Percentiles rank a stretch among this genome's conserved stretches.
Conservation (phyloP, 345 rosid genomes). For the Cardamine resedifolia region DNA sequence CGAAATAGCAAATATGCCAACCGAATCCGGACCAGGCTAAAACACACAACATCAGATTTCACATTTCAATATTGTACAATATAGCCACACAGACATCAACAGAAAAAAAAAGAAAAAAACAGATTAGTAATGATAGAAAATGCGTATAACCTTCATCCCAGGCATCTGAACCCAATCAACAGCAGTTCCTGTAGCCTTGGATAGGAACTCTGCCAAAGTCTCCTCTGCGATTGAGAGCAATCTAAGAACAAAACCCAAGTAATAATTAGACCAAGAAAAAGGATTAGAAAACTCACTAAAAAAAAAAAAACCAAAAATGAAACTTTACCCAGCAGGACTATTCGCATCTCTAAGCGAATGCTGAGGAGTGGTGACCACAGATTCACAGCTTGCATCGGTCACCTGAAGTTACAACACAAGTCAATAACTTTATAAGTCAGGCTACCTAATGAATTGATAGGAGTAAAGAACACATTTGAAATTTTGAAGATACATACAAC, state of each 20-base stretch:
- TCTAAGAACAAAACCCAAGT: slow-evolving; percentile 44
- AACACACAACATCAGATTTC: slow-evolving; percentile 9
- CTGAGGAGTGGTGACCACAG: slow-evolving; percentile 92
- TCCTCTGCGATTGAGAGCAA: slow-evolving; percentile 99
- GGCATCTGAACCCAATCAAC: slow-evolving; percentile 99
- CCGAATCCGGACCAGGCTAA: slow-evolving; percentile 99
- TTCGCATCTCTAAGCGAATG: slow-evolving; percentile 88
- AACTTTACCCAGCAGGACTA: slow-evolving; percentile 93
- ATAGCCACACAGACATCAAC: background rate
- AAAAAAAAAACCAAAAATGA: background rate
- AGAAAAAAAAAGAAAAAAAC: background rate
- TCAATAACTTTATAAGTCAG: background rate
- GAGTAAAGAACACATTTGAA: background rate
- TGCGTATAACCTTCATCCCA: slow-evolving; percentile 91
- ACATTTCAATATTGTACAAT: slow-evolving; percentile 1
- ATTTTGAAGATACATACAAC: slow-evolving; percentile 37
- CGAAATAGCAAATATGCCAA: slow-evolving; percentile 99
- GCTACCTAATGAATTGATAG: background rate
- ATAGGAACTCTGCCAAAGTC: slow-evolving; percentile 99
- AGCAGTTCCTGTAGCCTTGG: slow-evolving; percentile 99
- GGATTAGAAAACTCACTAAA: background rate
- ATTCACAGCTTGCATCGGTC: slow-evolving; percentile 90
- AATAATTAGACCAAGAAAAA: slow-evolving; percentile 6
- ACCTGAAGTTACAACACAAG: slow-evolving; percentile 32
- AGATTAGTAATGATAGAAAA: background rate